These are phyloP conservation scores for Globisporangium camurandrum DNA, from an alignment of 352 stramenopile species.

Conservation along the genomic window DNA sequence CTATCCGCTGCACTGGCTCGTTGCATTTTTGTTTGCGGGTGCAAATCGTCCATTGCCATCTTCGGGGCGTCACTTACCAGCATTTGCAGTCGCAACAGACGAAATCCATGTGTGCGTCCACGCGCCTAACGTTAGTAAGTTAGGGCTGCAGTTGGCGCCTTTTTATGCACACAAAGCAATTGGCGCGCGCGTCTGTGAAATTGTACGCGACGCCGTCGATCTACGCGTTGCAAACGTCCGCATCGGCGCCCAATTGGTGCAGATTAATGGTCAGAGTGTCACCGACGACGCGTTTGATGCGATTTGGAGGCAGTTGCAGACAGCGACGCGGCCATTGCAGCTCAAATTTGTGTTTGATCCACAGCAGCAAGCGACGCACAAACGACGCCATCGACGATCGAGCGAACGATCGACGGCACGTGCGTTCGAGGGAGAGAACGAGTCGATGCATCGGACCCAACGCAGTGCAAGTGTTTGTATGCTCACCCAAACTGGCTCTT, in stretches of 20 bases:
- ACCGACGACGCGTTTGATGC: slow-evolving; percentile 53
- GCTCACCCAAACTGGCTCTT: too few species aligned
- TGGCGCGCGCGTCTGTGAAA: slow-evolving; percentile 61
- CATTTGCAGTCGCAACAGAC: slow-evolving; percentile 65
- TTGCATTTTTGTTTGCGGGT: slow-evolving; percentile 62
- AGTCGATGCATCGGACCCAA: too few species aligned
- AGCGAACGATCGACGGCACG: too few species aligned
- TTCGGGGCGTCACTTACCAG: slow-evolving; percentile 53
- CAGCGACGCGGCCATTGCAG: slow-evolving; percentile 39
- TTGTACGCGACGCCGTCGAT: slow-evolving; percentile 58
- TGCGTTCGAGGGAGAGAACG: too few species aligned
- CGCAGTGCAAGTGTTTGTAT: too few species aligned
- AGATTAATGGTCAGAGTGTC: slow-evolving; percentile 66
- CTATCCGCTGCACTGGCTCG: slow-evolving; percentile 50
- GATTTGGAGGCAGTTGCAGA: slow-evolving; percentile 44
- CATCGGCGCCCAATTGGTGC: slow-evolving; percentile 55
- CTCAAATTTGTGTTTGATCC: slow-evolving; percentile 64
- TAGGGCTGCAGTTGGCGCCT: too few species aligned
- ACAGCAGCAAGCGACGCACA: too few species aligned
- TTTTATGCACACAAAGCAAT: slow-evolving; percentile 44
- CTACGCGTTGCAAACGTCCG: slow-evolving; percentile 44
- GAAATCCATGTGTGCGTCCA: slow-evolving; percentile 62
- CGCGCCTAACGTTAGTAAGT: too few species aligned
- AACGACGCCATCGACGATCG: too few species aligned
- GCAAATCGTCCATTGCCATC: slow-evolving; percentile 70